These are phyloP conservation scores for Diaporthe sp. DNA, from an alignment of 2,329 filamentous ascomycete genomes.

Conservation along the genomic window DNA sequence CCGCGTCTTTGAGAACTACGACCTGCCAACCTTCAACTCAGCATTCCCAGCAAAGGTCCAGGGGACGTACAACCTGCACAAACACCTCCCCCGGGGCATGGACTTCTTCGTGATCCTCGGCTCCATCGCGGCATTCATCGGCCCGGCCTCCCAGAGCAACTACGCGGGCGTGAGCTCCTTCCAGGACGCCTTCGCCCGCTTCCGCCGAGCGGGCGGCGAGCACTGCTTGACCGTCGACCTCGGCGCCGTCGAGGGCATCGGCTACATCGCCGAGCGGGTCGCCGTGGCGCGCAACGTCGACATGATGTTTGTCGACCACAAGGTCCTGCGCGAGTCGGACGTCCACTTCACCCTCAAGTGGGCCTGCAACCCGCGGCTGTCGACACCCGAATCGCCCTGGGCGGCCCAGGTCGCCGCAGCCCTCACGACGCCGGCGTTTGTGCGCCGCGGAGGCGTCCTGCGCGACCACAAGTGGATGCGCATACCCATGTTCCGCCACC, in stretches of 20 bases:
- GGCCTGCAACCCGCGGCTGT: background rate
- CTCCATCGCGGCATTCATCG: background rate
- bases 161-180: background rate
- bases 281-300: background rate
- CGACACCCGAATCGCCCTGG: background rate
- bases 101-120: background rate
- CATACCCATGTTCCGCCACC: background rate
- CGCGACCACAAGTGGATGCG: no score
- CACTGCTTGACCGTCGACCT: background rate
- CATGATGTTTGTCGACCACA: slow-evolving; percentile 18
- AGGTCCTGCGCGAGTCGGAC: background rate
- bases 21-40: background rate
- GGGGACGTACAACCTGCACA: background rate
- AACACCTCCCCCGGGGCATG: background rate
- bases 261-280: background rate
- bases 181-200: background rate
- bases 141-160: background rate
- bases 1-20: background rate
- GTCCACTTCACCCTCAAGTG: background rate
- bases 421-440: background rate
- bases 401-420: background rate
- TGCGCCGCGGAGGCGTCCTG: no score
- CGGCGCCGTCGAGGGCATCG: background rate
- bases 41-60: background rate
- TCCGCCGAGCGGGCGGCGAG: no score